Evolutionary conservation across 2,329 filamentous ascomycete genomes (phyloP).

Genomic region (Immersiporthe knoxdaviesiana): DNA sequence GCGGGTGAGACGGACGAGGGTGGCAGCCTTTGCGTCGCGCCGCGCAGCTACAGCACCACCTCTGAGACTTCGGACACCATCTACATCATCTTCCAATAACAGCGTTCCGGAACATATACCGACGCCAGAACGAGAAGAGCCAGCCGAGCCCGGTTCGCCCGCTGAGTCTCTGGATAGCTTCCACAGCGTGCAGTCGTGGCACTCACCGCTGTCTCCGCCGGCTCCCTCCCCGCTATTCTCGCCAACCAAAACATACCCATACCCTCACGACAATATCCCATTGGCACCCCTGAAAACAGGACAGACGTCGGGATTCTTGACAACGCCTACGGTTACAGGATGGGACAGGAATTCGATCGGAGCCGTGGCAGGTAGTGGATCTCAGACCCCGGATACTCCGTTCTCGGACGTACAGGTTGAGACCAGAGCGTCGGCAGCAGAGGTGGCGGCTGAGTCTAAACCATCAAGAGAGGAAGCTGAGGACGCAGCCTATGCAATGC

Average conservation of each 20-base stretch:
- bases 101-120: constrained; percentile 37
- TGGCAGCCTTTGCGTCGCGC: constrained; percentile 29
- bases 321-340: constrained; percentile 39
- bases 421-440: no score
- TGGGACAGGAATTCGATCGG: constrained; percentile 38
- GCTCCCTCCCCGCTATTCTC: constrained; percentile 51
- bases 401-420: constrained; percentile 15
- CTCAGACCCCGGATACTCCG: constrained; percentile 22
- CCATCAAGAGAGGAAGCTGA: not conserved
- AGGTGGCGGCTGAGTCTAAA: not conserved
- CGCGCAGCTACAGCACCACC: constrained; percentile 27
- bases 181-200: constrained; percentile 57
- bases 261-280: constrained; percentile 45
- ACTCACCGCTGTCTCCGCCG: constrained; percentile 48
- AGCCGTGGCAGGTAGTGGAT: constrained; percentile 28
- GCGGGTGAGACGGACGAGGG: constrained; percentile 26
- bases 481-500: not conserved
- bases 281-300: constrained; percentile 36
- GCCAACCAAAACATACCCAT: constrained; percentile 42
- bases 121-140: constrained; percentile 36
- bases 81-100: constrained; percentile 43
- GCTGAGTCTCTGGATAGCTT: constrained; percentile 56
- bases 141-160: constrained; percentile 42
- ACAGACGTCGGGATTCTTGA: constrained; percentile 41
- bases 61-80: constrained; percentile 34